Conservation (phyloP, 2,329 filamentous ascomycete species). For the Diaporthe sp. region DNA sequence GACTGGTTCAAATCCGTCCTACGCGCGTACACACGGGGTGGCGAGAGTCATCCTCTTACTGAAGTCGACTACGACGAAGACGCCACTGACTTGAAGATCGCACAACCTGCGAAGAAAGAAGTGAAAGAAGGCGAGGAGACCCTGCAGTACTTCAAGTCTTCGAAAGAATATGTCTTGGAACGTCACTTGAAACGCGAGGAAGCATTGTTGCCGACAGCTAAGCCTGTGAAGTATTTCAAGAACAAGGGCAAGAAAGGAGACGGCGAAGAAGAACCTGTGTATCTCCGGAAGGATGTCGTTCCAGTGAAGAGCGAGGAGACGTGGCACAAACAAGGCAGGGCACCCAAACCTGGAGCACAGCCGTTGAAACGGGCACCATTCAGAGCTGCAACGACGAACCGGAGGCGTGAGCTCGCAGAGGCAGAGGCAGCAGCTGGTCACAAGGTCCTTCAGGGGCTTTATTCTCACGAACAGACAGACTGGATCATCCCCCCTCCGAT, state of each 20-base stretch:
- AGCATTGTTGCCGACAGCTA: constrained; percentile 78
- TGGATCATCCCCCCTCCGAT: constrained; percentile 96
- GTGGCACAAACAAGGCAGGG: constrained; percentile 97
- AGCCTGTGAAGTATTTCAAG: constrained; percentile 81
- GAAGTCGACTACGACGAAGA: constrained; percentile 86
- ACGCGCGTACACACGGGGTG: constrained; percentile 75
- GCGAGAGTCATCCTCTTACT: constrained; percentile 68
- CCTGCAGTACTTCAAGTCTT: constrained; percentile 89
- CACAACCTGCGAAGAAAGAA: constrained; percentile 80
- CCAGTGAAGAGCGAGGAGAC: constrained; percentile 92
- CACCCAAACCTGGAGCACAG: constrained; percentile 76
- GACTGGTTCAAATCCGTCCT: constrained; percentile 93
- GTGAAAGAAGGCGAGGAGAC: constrained; percentile 84
- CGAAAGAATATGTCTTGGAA: constrained; percentile 86
- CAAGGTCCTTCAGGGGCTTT: constrained; percentile 90
- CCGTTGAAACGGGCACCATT: constrained; percentile 91
- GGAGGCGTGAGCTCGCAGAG: constrained; percentile 91
- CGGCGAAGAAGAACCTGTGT: constrained; percentile 84
- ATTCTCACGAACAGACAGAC: constrained; percentile 87
- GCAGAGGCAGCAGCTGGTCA: constrained; percentile 83
- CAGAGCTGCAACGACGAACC: constrained; percentile 88
- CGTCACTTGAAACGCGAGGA: constrained; percentile 93
- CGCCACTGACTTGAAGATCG: constrained; percentile 79
- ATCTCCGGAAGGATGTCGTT: constrained; percentile 82
- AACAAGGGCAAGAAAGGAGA: constrained; percentile 81